These are phyloP conservation scores for Penicillium verhagenii DNA, from an alignment of 495 filamentous ascomycete genomes.

Conservation along the genomic window DNA sequence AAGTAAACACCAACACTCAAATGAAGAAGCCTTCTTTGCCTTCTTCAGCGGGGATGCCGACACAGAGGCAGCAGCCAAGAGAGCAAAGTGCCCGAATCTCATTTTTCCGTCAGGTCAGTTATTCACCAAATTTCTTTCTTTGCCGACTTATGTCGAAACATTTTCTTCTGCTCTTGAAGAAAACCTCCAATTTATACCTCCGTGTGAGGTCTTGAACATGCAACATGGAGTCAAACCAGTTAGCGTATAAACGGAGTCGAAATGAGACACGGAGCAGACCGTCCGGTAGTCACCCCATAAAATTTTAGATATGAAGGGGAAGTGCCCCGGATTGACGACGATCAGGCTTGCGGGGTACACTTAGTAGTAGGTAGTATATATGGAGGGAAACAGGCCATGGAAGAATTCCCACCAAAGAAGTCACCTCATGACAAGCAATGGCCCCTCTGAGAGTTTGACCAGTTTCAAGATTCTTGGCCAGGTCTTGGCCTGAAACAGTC, in stretches of 20 bases:
- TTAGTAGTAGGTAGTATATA: too few species aligned
- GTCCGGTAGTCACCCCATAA: neutral
- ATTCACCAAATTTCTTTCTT: neutral
- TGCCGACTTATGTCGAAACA: too few species aligned
- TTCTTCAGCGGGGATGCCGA: constrained; percentile 23
- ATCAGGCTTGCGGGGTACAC: neutral
- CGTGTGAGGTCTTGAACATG: neutral
- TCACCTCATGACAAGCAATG: neutral
- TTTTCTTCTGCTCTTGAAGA: neutral
- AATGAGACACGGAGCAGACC: constrained; percentile 15
- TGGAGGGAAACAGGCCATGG: neutral
- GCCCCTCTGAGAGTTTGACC: neutral
- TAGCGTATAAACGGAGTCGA: constrained; percentile 4
- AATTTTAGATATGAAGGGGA: neutral
- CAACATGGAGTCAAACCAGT: neutral
- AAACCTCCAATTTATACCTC: neutral
- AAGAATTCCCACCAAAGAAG: neutral
- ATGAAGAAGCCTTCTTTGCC: constrained; percentile 23
- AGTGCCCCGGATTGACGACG: neutral
- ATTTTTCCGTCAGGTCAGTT: constrained; percentile 16
- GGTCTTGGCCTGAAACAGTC: neutral
- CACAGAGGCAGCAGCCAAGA: constrained; percentile 27
- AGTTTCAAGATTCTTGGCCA: neutral
- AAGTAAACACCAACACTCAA: constrained; percentile 18
- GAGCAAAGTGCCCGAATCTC: constrained; percentile 24